These are phyloP conservation scores for Chlamydomonas reinhardtii DNA, from an alignment of 163 green algal species.

Conservation along the genomic window DNA sequence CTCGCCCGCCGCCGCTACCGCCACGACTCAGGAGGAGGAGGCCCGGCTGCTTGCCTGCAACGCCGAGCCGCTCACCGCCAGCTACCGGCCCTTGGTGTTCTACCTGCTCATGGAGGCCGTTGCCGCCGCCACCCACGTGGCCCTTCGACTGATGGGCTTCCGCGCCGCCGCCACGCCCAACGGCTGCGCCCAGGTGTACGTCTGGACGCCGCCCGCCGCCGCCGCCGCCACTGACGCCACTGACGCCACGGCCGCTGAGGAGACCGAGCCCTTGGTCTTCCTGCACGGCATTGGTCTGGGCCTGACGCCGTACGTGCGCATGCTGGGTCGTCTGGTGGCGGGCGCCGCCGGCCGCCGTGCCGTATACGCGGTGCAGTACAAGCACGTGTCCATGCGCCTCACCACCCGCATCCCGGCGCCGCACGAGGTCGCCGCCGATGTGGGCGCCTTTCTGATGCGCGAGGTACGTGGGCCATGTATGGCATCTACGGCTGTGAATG, in stretches of 20 bases:
- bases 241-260: background rate
- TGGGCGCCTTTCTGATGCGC: constrained; percentile 43
- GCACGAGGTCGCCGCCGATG: constrained; percentile 47
- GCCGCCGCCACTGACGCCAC: background rate
- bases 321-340: constrained; percentile 48
- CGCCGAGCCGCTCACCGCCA: constrained; percentile 4
- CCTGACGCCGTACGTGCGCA: constrained; percentile 59
- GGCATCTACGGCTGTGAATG: too few relatives aligned
- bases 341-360: background rate
- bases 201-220: background rate
- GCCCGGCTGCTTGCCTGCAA: background rate
- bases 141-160: constrained; percentile 48
- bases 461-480: too few relatives aligned
- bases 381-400: constrained; percentile 66
- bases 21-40: background rate
- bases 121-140: constrained; percentile 13
- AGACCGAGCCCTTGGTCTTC: constrained; percentile 53
- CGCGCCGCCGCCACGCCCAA: background rate
- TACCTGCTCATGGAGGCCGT: constrained; percentile 49
- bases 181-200: constrained; percentile 45
- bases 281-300: constrained; percentile 65
- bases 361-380: constrained; percentile 61
- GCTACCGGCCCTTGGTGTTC: constrained; percentile 53
- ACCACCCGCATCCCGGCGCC: constrained; percentile 55
- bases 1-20: background rate